Base-by-base conservation (phyloP, 2,329 filamentous ascomycete genomes). In the Fusarium continuum region DNA sequence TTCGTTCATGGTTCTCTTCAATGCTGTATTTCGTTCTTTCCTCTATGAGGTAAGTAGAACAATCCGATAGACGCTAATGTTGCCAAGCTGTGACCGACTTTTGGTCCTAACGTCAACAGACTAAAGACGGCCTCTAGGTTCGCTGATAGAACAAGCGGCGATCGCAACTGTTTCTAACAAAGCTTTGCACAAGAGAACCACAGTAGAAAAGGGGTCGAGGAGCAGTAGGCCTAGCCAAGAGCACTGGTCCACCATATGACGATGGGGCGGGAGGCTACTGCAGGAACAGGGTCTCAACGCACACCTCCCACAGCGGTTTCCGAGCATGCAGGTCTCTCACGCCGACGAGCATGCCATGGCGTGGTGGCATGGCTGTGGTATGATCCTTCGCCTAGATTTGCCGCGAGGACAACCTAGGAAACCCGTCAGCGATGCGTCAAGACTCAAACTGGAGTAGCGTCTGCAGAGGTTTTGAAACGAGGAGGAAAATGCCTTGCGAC, bases 261-360 rank as follows among this genome's bases (percentile, higher is more conserved):
- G 67, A 67, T 66, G 67, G 46, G 63, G 54, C 49, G 64, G 63
- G 51, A 62, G 50, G 29, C 67, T 68, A 69, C 61, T 72, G 66
- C 68, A 72, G 67, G 69, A 72, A 70, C 69, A 71, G 61, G 67
- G 65, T 47, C 63, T 45, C 50, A 47, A 49, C 34, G 47, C 52
- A 60, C 48, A 54, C 54, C 50, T 63, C 31, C 39, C 39, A 46
- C 32, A 35, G 55, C 65, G 46, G 61, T 51, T 60, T 46, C 52
- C 50, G 57, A 45, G 55, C 28, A 46, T 32, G 36, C 40, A 57
- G 44, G 44, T 49, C 41, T 55, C 40, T 40, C 32, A 54, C 39
- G 46, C 50, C 49, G 51, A 46, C 38, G 35, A 53, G 52, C 36
- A 55, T 68, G 50, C 47, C 55, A 58, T 59, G 55, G 54, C 54